Conservation (phyloP, 2,329 filamentous ascomycete species). For the Cryphonectria naterciae region DNA sequence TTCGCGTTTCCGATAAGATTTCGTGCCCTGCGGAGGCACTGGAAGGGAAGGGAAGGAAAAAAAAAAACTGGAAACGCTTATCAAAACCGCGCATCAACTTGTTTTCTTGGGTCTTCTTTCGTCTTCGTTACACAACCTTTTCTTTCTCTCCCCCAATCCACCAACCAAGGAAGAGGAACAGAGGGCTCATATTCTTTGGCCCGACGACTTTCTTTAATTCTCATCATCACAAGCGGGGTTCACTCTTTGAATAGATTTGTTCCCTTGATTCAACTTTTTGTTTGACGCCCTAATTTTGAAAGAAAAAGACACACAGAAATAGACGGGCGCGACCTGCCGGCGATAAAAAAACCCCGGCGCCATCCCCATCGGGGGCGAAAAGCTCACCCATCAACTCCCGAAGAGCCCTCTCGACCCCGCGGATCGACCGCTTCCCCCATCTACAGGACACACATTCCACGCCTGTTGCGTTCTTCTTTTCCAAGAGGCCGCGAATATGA, state of each 20-base stretch:
- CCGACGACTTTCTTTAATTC: slow-evolving; percentile 24
- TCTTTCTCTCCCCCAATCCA: background rate
- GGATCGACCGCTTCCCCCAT: background rate
- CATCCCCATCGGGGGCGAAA: background rate
- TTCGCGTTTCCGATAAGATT: slow-evolving; percentile 34
- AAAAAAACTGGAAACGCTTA: slow-evolving; percentile 15
- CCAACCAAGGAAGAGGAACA: background rate
- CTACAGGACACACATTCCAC: background rate
- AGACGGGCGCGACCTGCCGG: background rate
- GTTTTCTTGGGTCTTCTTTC: slow-evolving; percentile 13
- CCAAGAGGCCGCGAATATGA: slow-evolving; percentile 19
- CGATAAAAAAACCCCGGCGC: background rate
- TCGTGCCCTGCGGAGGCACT: slow-evolving; percentile 27
- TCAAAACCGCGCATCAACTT: slow-evolving; percentile 23
- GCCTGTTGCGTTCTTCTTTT: background rate
- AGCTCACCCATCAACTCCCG: background rate
- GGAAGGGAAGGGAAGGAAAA: background rate
- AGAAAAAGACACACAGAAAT: background rate
- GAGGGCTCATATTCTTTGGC: background rate
- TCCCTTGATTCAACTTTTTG: background rate
- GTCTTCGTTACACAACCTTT: background rate
- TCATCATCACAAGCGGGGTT: background rate
- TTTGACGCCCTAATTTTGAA: background rate
- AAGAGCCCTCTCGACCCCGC: background rate
- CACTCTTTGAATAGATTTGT: slow-evolving; percentile 4